Evolutionary conservation across 2,329 filamentous ascomycete species (phyloP), one percentile per base, ranked within the genome.

Genomic region (Colletotrichum plurivorum): DNA sequence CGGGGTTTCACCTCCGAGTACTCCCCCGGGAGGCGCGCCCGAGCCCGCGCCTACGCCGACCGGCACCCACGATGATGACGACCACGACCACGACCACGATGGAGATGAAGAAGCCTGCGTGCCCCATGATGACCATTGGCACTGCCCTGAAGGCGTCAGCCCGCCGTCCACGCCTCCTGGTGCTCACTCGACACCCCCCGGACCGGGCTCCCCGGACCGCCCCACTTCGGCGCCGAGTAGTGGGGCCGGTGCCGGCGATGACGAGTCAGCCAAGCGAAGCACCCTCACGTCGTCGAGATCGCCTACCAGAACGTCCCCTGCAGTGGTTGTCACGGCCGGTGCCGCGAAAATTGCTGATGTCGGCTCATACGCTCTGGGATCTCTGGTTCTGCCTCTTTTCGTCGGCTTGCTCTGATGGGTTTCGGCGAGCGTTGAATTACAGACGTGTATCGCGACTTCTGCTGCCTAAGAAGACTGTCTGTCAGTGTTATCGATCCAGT

Each of bases 131-230:
- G 53, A 58, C 15, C 65, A 68, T 27, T 68, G 65, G 64, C 64
- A 74, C 43, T 74, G 73, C 43, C 72, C 72, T 18, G 46, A 49
- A n/a, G 66, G 73, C 16, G 69, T 73, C 10, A 16, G 51, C 13
- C 41, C 54, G 18, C 67, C 56, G 10, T 18, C 43, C 15, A 59
- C 49, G 15, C 60, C 48, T 41, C 66, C 55, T 4, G 48, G 54
- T 13, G 61, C 39, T 16, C 6, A 8, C 16, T 43, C 41, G n/a
- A 18, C 66, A 13, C 36, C 64, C 10, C 16, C 51, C 51, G 41
- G 41, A 20, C 12, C 41, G 41, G 41, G 16, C 15, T 15, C 41
- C 13, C 41, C 41, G 15, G n/a, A 5, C 6, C 41, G 41, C 41
- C 41, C 41, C 41, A 43, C 41, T 43, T n/a, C 41, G 41, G 16